Base-by-base conservation (phyloP, 164 flowering plant species). In the Vitis riparia region DNA sequence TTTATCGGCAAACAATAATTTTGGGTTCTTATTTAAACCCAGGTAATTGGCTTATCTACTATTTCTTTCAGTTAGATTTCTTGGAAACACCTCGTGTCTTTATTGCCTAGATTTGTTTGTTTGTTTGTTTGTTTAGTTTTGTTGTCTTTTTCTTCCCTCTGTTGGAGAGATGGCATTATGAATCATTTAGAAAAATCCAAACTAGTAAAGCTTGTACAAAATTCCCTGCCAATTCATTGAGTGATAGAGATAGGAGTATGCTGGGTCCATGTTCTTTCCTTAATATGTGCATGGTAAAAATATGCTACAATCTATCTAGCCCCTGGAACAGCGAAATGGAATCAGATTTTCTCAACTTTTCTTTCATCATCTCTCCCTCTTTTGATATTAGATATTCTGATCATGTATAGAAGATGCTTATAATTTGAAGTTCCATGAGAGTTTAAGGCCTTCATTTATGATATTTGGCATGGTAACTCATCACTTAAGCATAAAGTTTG, bases 1-100 rank as follows among this genome's bases (percentile, higher is more conserved):
- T 82, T 73, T 95, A 89, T 70, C 85, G 98, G 65, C 99, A 95
- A 72, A 79, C 97, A 71, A 87, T 95, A 66, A 61, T 93, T 60
- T 79, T 95, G 65, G 77, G 97, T 63, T 83, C 77, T 75, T 86
- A 88, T 84, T 58, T 76, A 32, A 93, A 82, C 66, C 96, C 99
- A 83, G 98, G 99, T 95, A 80, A 68, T 67, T 16, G 9, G 52
- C 10, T 57, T 49, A 49, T 12, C 48, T 8, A 30, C 13, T 51
- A 1, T 52, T 49, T 5, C 15, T 49, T 53, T 47, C 11, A 27
- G 51, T 5, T 63, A 11, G 8, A 3, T 59, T 37, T 37, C 8
- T 51, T 32, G 8, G 14, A 65, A 14, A 63, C 0, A 14, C 37
- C n/a, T 71, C 13, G 19, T 48, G 11, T 62, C n/a, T 6, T 47